Evolutionary conservation across 2,329 filamentous ascomycete genomes (phyloP).

Genomic region (Elsinoe batatas): DNA sequence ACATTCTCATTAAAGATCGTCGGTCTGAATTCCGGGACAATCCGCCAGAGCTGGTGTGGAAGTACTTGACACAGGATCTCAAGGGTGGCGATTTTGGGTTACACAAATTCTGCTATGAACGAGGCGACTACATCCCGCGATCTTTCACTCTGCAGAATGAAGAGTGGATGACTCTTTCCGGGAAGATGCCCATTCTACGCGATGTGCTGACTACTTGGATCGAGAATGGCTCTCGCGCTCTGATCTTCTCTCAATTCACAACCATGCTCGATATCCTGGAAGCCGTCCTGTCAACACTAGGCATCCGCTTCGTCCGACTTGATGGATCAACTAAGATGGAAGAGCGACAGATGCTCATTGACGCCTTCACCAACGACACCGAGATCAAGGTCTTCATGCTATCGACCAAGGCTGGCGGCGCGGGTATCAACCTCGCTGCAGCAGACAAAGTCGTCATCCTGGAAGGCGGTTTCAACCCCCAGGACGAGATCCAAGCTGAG

Average conservation of each 20-base stretch:
- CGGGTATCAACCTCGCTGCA: constrained; percentile 88
- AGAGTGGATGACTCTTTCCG: constrained; percentile 58
- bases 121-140: constrained; percentile 39
- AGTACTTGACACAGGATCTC: constrained; percentile 65
- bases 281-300: constrained; percentile 63
- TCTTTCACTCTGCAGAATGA: constrained; percentile 49
- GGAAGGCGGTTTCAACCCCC: constrained; percentile 93
- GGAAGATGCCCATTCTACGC: constrained; percentile 76
- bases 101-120: constrained; percentile 47
- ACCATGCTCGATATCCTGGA: constrained; percentile 85
- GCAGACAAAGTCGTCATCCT: constrained; percentile 98
- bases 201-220: constrained; percentile 65
- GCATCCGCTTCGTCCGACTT: constrained; percentile 71
- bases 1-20: constrained; percentile 19
- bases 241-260: constrained; percentile 91
- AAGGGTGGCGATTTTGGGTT: constrained; percentile 65
- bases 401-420: constrained; percentile 89
- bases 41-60: constrained; percentile 30
- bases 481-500: constrained; percentile 96
- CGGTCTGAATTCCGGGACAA: constrained; percentile 25
- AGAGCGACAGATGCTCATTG: constrained; percentile 76
- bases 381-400: constrained; percentile 84
- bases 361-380: constrained; percentile 68
- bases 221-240: constrained; percentile 69
- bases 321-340: constrained; percentile 76